phyloP scores from a whole-genome alignment of 2,329 filamentous ascomycete species.

The Zasmidium cellare region DNA sequence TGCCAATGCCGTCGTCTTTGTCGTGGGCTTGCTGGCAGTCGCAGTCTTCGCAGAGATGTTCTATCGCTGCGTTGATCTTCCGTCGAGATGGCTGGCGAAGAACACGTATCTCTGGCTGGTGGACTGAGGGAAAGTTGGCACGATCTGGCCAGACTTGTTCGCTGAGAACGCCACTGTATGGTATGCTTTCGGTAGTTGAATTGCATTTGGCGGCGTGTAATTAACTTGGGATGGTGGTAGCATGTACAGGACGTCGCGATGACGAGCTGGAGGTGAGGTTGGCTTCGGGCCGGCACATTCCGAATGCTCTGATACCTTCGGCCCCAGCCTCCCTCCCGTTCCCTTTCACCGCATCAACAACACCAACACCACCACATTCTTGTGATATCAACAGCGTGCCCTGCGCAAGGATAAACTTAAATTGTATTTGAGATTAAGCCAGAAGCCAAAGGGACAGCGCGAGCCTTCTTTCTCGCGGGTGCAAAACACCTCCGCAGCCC shows the following conservation, averaged over 20 bases:
- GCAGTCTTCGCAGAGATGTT: conserved; percentile 25
- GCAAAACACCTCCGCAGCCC: no score
- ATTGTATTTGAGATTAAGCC: no score
- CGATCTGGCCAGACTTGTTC: neutral
- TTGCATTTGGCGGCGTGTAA: neutral
- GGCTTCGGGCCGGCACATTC: neutral
- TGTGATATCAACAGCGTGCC: no score
- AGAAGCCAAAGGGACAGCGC: no score
- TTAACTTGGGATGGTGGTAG: neutral
- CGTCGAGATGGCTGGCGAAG: conserved; percentile 26
- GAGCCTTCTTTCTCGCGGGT: no score
- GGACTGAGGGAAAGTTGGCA: conserved; percentile 2
- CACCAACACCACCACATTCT: no score
- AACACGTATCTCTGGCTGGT: conserved; percentile 26
- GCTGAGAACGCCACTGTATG: neutral
- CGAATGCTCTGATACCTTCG: neutral
- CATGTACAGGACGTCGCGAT: neutral
- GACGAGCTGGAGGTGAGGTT: neutral
- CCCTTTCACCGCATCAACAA: no score
- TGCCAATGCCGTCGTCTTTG: conserved; percentile 29
- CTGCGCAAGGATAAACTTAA: no score
- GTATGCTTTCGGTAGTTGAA: neutral
- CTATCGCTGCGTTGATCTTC: conserved; percentile 27
- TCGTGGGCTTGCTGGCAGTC: conserved; percentile 20
- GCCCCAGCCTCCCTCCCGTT: neutral